phyloP scores from a whole-genome alignment of 176 grass and related monocot genomes.

The Typha latifolia region DNA sequence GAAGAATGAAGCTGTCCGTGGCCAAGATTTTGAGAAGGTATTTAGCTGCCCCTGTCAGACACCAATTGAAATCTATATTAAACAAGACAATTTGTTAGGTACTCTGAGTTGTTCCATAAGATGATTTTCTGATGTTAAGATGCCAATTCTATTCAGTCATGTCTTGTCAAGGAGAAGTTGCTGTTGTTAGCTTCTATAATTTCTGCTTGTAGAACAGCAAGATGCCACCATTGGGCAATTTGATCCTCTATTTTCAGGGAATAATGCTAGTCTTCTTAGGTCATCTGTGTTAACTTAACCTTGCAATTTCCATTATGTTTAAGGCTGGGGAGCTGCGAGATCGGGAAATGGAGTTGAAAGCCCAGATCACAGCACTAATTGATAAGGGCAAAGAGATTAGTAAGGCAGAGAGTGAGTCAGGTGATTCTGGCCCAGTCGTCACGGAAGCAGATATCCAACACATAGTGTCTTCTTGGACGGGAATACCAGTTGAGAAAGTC shows the following conservation, averaged over 20 bases:
- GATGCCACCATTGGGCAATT: background rate
- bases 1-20: constrained; percentile 75
- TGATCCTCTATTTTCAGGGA: background rate
- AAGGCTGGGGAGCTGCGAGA: constrained; percentile 70
- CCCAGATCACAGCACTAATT: constrained; percentile 60
- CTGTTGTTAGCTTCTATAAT: too few relatives aligned
- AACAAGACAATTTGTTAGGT: background rate
- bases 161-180: too few relatives aligned
- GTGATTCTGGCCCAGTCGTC: constrained; percentile 57
- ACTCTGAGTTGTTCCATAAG: too few relatives aligned
- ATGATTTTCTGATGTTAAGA: too few relatives aligned
- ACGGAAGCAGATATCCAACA: constrained; percentile 84
- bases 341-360: constrained; percentile 74
- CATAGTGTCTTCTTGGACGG: constrained; percentile 90
- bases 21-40: constrained; percentile 95
- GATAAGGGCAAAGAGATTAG: constrained; percentile 78
- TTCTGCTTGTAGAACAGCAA: too few relatives aligned
- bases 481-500: constrained; percentile 89
- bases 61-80: background rate
- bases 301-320: too few relatives aligned
- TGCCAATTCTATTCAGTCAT: too few relatives aligned
- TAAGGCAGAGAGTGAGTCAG: constrained; percentile 61
- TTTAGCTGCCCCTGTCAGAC: background rate
- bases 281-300: too few relatives aligned
- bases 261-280: too few relatives aligned